A percentile compares a stretch with the other conserved stretches of the same genome.
Evolutionary conservation across 768 basidiomycete species (phyloP).

Genomic region (Tricholomella constricta): DNA sequence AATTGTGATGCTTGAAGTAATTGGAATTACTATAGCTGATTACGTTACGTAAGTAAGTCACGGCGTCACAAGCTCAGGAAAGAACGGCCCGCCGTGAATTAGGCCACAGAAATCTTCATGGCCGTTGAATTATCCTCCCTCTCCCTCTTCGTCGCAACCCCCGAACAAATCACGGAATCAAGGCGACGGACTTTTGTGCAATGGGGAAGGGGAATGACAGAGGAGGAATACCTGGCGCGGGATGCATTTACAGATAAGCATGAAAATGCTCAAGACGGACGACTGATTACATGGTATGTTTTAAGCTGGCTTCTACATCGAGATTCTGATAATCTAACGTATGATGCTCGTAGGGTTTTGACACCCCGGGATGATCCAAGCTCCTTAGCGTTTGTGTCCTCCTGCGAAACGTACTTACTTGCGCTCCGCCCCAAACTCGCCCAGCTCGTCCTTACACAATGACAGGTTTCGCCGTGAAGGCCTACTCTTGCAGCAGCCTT

Average conservation of each 20-base stretch:
- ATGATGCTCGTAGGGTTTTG: constrained; percentile 48
- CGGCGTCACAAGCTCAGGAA: too few species aligned
- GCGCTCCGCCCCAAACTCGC: neutral
- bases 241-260: constrained; percentile 39
- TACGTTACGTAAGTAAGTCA: too few species aligned
- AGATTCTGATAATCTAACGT: neutral
- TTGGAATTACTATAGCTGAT: too few species aligned
- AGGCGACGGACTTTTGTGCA: constrained; percentile 37
- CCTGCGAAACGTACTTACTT: constrained; percentile 60
- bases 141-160: constrained; percentile 51
- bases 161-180: constrained; percentile 43
- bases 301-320: neutral
- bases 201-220: constrained; percentile 46
- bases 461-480: constrained; percentile 33
- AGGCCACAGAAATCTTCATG: neutral
- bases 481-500: constrained; percentile 22
- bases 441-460: neutral
- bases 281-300: constrained; percentile 50
- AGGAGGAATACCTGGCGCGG: constrained; percentile 48
- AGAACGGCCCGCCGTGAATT: too few species aligned
- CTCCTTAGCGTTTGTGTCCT: constrained; percentile 56
- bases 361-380: constrained; percentile 51
- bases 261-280: constrained; percentile 48
- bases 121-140: constrained; percentile 24
- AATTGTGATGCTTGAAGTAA: too few species aligned